Evolutionary conservation across 83 land plant genomes (phyloP), one percentile per base, ranked within the genome.

Genomic region (Thuja plicata): DNA sequence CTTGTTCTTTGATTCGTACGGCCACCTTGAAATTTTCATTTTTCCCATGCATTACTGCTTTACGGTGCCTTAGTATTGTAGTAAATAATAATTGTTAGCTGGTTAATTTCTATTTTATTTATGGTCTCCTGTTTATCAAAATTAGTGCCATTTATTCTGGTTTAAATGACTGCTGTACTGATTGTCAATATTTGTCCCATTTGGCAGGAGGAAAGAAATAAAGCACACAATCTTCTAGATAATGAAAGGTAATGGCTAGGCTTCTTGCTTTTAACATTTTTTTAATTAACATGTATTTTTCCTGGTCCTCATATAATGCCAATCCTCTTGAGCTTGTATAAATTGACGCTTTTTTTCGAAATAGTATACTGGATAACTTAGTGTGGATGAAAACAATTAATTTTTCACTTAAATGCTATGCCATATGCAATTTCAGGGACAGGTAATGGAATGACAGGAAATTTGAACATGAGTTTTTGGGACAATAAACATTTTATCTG

Each of bases 201-300:
- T 32, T 74, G 16, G 38, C 95, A 96, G 97, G 96, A 96, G 88
- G 95, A 96, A 88, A 92, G 93, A 88, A 89, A 90, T 62, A 94
- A 94, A 74, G 85, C 89, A 34, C 89, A 93, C 6, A 96, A 90
- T 71, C 87, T 48, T 83, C 93, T 91, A 43, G 93, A 93, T 57
- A 94, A 92, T 81, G 91, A 94, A 89, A 90, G 92, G 95, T 94
- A 88, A 27, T 34, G 9, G 13, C 78, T 12, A 9, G 34, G 35
- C 34, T n/a, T 32, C 2, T 3, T 5, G 1, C 9, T 34, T 74
- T 74, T 74, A 34, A 34, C 13, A 2, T 74, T 30, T 32, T n/a
- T 73, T 30, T 73, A 73, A 73, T 10, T 74, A 12, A 16, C 12
- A 2, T 8, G 4, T 74, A 34, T 74, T 32, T n/a, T 74, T 74